Evolutionary conservation across 768 basidiomycete species (phyloP), one percentile per base, ranked within the genome.

Genomic region (Ephemerocybe angulata): DNA sequence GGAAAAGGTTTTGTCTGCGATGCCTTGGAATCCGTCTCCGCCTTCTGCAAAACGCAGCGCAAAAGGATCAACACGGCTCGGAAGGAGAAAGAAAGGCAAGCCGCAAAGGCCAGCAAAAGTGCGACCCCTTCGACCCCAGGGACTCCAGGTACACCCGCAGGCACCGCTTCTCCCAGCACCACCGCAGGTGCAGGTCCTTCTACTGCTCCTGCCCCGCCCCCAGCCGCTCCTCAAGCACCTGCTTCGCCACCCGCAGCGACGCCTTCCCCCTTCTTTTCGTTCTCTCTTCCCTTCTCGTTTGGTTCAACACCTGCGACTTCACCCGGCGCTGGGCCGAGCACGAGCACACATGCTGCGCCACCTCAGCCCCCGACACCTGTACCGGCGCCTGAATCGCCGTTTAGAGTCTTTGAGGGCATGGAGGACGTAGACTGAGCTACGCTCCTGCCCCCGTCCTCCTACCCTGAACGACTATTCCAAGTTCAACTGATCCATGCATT

Each of bases 1-100:
- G 80, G 76, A 52, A 87, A 83, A 58, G 62, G 61, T 10, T 70
- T 82, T 55, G 68, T 87, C 25, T 61, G 68, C 7, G 84, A 84
- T 4, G 85, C 77, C 1, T 66, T 87, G 27, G 75, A 77, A 15
- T 64, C 70, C 0, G 62, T 86, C 3, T 70, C 71, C 13, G 61
- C 70, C 0, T 86, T 86, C 61, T 77, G 76, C 50, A 79, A 79
- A 57, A 54, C 65, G 3, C 84, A 87, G 59, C 63, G 72, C 33
- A 80, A 76, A 61, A 77, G 74, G 53, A 57, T 69, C 6, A 63
- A 38, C 12, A 33, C 48, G 10, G 57, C 52, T 7, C 49, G 55
- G 60, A 61, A 54, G 70, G 65, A 55, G 59, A 60, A 42, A 57
- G 48, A 63, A 7, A 57, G 56, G 22, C 46, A 65, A 46, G 56